Evolutionary conservation across 768 basidiomycete genomes (phyloP), one percentile per base, ranked within the genome.

Genomic region (Epithele typhae): DNA sequence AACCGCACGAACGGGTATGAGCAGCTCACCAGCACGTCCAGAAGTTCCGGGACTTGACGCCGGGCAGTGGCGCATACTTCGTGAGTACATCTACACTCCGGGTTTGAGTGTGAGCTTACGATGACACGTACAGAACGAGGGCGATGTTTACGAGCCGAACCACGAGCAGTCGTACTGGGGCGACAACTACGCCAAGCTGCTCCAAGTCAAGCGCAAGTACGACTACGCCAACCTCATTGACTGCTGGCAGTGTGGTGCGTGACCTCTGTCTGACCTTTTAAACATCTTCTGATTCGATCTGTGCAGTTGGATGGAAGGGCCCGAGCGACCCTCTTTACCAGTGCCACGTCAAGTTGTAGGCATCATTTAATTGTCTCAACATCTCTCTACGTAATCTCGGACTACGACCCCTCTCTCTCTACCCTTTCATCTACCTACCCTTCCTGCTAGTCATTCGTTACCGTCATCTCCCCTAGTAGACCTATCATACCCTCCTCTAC

Each of bases 181-280:
- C 9, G 18, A 37, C 4, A 70, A 70, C 52, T 68, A 70, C 46
- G 43, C 49, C 5, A 46, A 44, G 23, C 54, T 68, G 3, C 50
- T 67, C 0, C 37, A 36, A 5, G 54, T 68, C 42, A 68, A 70
- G 53, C 42, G 49, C 27, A 65, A 68, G 52, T 70, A 67, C 44
- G 66, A 67, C 44, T 64, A 64, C 11, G 4, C 49, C 6, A 40
- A 54, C 4, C 38, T 67, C 8, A 54, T 67, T 25, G 59, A 65
- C 42, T 66, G 66, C 42, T 67, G 66, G 66, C 61, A 64, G 43
- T 67, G 66, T 43, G 66, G 66, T 67, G 49, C 23, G 63, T 54
- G 21, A 30, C n/a, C 40, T 12, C 37, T 12, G 5, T 18, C 3
- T 25, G 18, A 25, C 35, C 25, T 36, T 25, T 19, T 27, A 1